A percentile compares a stretch with the other conserved stretches of the same genome.
These are phyloP conservation scores for Apostasia ramifera DNA, from an alignment of 106 monocot genomes.

Conservation along the genomic window DNA sequence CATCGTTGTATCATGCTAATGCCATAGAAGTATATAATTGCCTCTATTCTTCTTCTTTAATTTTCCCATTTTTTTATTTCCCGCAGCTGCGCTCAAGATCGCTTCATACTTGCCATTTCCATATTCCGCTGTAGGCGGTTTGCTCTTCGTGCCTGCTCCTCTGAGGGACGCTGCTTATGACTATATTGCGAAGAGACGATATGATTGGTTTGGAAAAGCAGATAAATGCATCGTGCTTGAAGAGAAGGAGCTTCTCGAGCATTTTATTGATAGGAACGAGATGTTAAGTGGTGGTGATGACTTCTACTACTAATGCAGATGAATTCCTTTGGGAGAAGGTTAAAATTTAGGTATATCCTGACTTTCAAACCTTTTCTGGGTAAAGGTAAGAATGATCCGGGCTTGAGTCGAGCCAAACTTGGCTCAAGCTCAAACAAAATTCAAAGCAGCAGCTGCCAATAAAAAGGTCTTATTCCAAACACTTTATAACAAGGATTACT, in stretches of 20 bases:
- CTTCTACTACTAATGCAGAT: no score
- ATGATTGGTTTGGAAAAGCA: constrained; percentile 65
- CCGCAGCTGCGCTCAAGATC: constrained; percentile 69
- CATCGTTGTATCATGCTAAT: no score
- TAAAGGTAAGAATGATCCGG: no score
- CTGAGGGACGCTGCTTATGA: constrained; percentile 64
- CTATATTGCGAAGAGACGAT: constrained; percentile 53
- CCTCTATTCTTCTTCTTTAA: not conserved
- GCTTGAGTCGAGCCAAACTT: no score
- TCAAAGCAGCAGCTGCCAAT: no score
- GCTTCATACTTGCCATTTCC: constrained; percentile 71
- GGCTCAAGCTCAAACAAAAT: no score
- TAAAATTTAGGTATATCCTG: no score
- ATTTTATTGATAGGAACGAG: constrained; percentile 83
- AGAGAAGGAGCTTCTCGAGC: constrained; percentile 56
- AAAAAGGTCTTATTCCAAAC: no score
- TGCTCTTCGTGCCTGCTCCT: constrained; percentile 52
- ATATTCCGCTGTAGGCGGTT: constrained; percentile 37
- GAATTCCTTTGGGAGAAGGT: no score
- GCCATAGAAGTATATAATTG: not conserved
- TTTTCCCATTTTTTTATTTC: not conserved
- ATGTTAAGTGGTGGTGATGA: constrained; percentile 22
- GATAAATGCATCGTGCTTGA: constrained; percentile 62
- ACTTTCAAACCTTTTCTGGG: no score
- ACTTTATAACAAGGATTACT: no score